Percentiles rank a stretch among this genome's conserved stretches.
phyloP scores from a whole-genome alignment of 2,329 filamentous ascomycete genomes.

The Talaromyces sp. region DNA sequence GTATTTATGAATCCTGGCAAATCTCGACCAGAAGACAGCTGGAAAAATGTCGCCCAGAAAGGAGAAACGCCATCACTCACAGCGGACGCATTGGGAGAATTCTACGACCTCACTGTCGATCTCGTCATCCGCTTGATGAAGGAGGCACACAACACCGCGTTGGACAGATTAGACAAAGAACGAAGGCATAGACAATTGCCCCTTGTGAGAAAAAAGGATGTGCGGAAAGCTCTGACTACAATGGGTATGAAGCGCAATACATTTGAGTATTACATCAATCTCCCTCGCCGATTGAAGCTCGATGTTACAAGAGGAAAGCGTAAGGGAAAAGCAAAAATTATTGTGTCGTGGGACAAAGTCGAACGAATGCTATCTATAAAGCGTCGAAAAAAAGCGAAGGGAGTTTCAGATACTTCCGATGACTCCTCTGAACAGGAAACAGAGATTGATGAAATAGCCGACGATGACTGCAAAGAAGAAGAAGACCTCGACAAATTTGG shows the following conservation, averaged over 20 bases:
- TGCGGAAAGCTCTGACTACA: constrained; percentile 39
- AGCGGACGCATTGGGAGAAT: constrained; percentile 71
- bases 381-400: neutral
- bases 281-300: constrained; percentile 53
- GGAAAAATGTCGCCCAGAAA: constrained; percentile 56
- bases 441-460: constrained; percentile 16
- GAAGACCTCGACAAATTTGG: neutral
- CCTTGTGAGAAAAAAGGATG: constrained; percentile 35
- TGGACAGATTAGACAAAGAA: constrained; percentile 7
- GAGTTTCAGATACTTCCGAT: neutral
- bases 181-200: neutral
- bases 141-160: constrained; percentile 63
- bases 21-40: constrained; percentile 61
- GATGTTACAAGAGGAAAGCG: constrained; percentile 43
- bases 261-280: constrained; percentile 50
- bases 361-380: constrained; percentile 37
- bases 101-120: constrained; percentile 65
- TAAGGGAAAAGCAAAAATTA: constrained; percentile 20
- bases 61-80: constrained; percentile 64
- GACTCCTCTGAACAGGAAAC: constrained; percentile 10
- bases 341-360: constrained; percentile 41
- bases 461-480: constrained; percentile 7
- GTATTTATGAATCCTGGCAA: constrained; percentile 72
- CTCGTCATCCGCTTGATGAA: constrained; percentile 69
- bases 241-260: constrained; percentile 50